Evolutionary conservation across 2,329 filamentous ascomycete species (phyloP).

Genomic region (Stachybotrys chlorohalonatus): DNA sequence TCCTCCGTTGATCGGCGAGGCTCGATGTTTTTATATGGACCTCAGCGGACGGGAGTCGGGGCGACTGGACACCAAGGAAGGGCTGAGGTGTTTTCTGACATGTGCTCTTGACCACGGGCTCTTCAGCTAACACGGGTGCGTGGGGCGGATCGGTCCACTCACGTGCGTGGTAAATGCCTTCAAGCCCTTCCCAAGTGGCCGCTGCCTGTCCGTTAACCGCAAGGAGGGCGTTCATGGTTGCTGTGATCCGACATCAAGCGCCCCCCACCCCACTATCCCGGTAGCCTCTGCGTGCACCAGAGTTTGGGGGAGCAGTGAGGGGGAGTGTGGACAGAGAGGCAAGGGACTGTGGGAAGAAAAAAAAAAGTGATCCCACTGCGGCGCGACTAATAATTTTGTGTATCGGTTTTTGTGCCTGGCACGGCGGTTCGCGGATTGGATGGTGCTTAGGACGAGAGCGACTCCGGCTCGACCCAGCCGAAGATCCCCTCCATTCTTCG

Average conservation of each 20-base stretch:
- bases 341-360: neutral
- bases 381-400: neutral
- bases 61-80: neutral
- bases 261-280: neutral
- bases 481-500: constrained; percentile 1
- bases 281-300: neutral
- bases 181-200: neutral
- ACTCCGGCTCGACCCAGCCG: constrained; percentile 1
- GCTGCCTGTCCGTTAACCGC: neutral
- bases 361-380: neutral
- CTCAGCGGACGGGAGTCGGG: neutral
- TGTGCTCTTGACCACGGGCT: constrained; percentile 7
- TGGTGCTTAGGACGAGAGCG: constrained; percentile 1
- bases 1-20: neutral
- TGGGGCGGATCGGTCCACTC: neutral
- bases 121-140: neutral
- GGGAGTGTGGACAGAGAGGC: neutral
- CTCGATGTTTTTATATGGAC: neutral
- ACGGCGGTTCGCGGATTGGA: neutral
- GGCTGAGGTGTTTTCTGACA: constrained; percentile 13
- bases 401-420: neutral
- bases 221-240: neutral
- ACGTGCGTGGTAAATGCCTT: neutral
- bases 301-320: neutral
- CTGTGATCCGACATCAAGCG: neutral